phyloP scores from a whole-genome alignment of 352 stramenopile species.

The Phytophthora crassamura region DNA sequence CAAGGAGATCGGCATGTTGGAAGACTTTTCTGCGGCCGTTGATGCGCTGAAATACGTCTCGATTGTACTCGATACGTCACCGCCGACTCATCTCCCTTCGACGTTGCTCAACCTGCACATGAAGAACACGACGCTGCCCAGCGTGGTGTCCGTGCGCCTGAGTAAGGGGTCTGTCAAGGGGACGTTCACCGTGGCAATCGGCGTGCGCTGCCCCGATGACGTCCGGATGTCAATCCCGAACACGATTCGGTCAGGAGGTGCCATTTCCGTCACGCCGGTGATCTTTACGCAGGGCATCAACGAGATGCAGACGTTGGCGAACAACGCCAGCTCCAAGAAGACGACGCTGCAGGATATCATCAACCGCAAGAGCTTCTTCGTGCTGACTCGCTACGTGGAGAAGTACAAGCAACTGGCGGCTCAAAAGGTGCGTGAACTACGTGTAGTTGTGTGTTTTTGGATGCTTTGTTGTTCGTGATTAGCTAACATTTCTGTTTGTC shows the following conservation, averaged over 20 bases:
- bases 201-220: conserved; percentile 58
- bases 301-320: conserved; percentile 83
- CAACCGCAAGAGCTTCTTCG: conserved; percentile 74
- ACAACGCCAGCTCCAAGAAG: conserved; percentile 73
- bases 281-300: conserved; percentile 84
- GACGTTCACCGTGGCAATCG: conserved; percentile 62
- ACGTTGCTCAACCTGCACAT: conserved; percentile 84
- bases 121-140: conserved; percentile 71
- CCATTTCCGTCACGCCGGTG: conserved; percentile 67
- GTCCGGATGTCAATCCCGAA: conserved; percentile 52
- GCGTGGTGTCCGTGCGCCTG: conserved; percentile 76
- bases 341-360: conserved; percentile 78
- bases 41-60: conserved; percentile 77
- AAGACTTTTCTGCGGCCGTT: conserved; percentile 86
- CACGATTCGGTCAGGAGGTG: conserved; percentile 51
- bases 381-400: conserved; percentile 64
- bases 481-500: conserved; percentile 18
- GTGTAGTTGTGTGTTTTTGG: background rate
- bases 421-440: conserved; percentile 38
- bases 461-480: background rate
- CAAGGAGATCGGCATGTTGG: conserved; percentile 96
- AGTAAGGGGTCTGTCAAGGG: conserved; percentile 58
- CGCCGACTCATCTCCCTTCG: conserved; percentile 62
- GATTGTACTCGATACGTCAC: conserved; percentile 74
- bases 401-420: conserved; percentile 65